Conservation (phyloP, 257 asterid species). For the Solanum rostratum region DNA sequence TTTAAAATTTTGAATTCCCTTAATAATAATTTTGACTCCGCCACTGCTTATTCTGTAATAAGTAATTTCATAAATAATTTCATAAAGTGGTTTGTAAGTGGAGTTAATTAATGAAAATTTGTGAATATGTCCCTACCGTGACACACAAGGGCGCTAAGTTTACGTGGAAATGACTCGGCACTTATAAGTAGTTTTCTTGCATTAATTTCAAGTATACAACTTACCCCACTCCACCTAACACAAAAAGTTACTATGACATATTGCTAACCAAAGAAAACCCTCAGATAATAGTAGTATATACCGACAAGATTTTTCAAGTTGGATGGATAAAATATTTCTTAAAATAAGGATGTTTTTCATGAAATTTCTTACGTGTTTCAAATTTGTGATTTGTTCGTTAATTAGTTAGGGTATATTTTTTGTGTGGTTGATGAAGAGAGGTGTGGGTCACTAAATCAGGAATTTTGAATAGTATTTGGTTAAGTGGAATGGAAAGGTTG, state of each 20-base stretch:
- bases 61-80: background rate
- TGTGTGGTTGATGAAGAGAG: background rate
- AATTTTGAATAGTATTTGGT: background rate
- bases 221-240: background rate
- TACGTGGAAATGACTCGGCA: conserved; percentile 59
- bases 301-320: background rate
- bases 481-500: background rate
- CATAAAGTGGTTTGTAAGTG: background rate
- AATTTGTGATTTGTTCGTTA: background rate
- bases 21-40: no score
- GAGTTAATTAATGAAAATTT: background rate
- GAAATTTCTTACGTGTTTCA: background rate
- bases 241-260: background rate
- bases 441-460: background rate
- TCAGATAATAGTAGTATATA: background rate
- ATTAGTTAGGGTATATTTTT: background rate
- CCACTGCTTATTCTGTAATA: background rate
- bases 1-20: no score
- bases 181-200: background rate
- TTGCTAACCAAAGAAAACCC: background rate
- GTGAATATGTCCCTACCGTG: background rate
- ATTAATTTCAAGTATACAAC: background rate
- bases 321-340: background rate
- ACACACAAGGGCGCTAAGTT: background rate
- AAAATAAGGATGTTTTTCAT: background rate